Evolutionary conservation across 306 rosid genomes (phyloP).

Genomic region (Casuarina glauca): DNA sequence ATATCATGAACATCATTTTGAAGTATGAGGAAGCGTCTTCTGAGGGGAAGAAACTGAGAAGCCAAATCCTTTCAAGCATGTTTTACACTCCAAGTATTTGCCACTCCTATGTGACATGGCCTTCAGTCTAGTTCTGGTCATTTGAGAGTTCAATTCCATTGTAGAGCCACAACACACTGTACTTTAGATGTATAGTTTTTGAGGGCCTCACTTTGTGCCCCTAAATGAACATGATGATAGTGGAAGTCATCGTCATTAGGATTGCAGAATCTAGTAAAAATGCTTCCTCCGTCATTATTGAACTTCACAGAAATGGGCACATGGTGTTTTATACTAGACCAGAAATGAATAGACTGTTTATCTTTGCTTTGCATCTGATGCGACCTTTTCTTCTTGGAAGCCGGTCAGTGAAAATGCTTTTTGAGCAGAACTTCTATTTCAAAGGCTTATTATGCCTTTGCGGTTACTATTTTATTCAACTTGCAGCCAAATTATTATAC

Average conservation of each 20-base stretch:
- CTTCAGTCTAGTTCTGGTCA: neutral
- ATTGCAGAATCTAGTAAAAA: neutral
- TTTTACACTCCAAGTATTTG: neutral
- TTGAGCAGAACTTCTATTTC: neutral
- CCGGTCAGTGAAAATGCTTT: neutral
- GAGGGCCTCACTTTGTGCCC: neutral
- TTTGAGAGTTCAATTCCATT: neutral
- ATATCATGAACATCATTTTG: neutral
- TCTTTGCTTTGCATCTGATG: neutral
- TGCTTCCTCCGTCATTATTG: slow-evolving; percentile 4
- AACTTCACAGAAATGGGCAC: slow-evolving; percentile 3
- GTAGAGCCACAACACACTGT: neutral
- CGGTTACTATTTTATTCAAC: neutral
- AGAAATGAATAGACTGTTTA: neutral
- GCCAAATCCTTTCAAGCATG: neutral
- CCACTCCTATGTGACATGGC: neutral
- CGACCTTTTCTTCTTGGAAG: neutral
- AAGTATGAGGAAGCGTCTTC: neutral
- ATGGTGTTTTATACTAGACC: neutral
- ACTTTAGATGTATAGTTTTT: neutral
- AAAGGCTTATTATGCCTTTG: neutral
- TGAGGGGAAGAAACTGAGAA: neutral
- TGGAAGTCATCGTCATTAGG: neutral
- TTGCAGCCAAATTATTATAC: neutral
- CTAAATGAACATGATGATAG: neutral